Percentiles rank a stretch among this genome's conserved stretches.
phyloP scores from a whole-genome alignment of 2,329 filamentous ascomycete species.

The Fusarium dimerum region DNA sequence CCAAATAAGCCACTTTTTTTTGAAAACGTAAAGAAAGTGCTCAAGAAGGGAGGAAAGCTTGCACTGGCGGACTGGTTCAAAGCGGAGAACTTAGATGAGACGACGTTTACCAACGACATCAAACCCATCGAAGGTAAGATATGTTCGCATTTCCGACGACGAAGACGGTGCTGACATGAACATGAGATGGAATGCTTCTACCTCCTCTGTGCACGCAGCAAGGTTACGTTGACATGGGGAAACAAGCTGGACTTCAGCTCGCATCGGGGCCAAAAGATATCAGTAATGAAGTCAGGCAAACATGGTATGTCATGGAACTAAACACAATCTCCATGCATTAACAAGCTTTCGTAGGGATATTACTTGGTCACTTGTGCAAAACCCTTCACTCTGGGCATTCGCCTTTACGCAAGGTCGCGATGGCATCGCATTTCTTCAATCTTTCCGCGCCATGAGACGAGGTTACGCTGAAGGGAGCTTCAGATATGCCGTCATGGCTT shows the following conservation, averaged over 20 bases:
- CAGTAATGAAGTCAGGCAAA: conserved; percentile 58
- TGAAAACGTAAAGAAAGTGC: conserved; percentile 48
- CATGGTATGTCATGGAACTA: conserved; percentile 49
- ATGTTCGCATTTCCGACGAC: not conserved
- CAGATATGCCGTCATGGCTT: conserved; percentile 59
- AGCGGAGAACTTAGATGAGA: conserved; percentile 45
- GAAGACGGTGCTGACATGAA: not conserved
- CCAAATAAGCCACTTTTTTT: conserved; percentile 62
- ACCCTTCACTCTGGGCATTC: conserved; percentile 61
- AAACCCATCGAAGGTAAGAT: conserved; percentile 56
- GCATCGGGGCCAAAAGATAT: conserved; percentile 55
- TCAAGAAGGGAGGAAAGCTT: conserved; percentile 52
- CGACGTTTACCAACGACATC: conserved; percentile 52
- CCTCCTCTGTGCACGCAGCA: conserved; percentile 55
- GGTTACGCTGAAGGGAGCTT: conserved; percentile 61
- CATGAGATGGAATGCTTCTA: conserved; percentile 59
- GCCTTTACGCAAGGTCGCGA: conserved; percentile 61
- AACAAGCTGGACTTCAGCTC: conserved; percentile 47
- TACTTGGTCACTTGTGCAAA: conserved; percentile 61
- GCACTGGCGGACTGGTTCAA: conserved; percentile 65
- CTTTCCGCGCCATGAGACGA: conserved; percentile 61
- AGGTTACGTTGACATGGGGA: conserved; percentile 54
- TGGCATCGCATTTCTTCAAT: conserved; percentile 60
- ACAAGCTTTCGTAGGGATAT: conserved; percentile 51
- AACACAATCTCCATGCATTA: no score